These are phyloP conservation scores for Gelatoporia subvermispora DNA, from an alignment of 768 basidiomycete species.

Conservation along the genomic window DNA sequence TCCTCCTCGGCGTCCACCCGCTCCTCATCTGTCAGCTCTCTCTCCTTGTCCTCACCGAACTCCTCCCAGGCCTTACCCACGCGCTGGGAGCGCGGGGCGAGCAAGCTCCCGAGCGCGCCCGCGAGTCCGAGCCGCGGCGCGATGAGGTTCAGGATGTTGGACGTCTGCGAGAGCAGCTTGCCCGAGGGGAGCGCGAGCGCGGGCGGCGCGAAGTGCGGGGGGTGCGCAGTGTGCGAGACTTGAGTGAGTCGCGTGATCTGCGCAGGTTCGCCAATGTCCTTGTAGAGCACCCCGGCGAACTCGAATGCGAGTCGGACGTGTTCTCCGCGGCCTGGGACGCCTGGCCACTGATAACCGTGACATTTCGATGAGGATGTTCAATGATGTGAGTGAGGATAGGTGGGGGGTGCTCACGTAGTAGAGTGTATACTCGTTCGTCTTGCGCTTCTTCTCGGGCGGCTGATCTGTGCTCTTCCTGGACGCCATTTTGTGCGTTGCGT, in stretches of 20 bases:
- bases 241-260: conserved; percentile 17
- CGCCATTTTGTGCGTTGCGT: no score
- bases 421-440: conserved; percentile 16
- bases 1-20: conserved; percentile 27
- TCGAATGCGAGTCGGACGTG: conserved; percentile 35
- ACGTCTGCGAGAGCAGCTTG: conserved; percentile 30
- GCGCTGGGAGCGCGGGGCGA: conserved; percentile 2
- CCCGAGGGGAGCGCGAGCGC: conserved; percentile 29
- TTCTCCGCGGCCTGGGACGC: conserved; percentile 34
- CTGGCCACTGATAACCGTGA: conserved; percentile 21
- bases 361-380: neutral
- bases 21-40: conserved; percentile 19
- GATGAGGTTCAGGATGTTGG: conserved; percentile 32
- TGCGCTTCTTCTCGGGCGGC: conserved; percentile 15
- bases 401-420: conserved; percentile 19
- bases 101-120: conserved; percentile 14
- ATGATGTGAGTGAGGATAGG: neutral
- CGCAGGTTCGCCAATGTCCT: conserved; percentile 17
- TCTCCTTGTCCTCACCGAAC: neutral
- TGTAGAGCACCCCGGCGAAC: conserved; percentile 30
- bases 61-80: conserved; percentile 1
- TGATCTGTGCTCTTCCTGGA: no score
- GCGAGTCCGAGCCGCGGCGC: conserved; percentile 31
- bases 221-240: conserved; percentile 13
- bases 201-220: conserved; percentile 38